A percentile compares a stretch with the other conserved stretches of the same genome.
phyloP scores from a whole-genome alignment of 1,284 basidiomycete genomes.

The Inonotus hispidus region DNA sequence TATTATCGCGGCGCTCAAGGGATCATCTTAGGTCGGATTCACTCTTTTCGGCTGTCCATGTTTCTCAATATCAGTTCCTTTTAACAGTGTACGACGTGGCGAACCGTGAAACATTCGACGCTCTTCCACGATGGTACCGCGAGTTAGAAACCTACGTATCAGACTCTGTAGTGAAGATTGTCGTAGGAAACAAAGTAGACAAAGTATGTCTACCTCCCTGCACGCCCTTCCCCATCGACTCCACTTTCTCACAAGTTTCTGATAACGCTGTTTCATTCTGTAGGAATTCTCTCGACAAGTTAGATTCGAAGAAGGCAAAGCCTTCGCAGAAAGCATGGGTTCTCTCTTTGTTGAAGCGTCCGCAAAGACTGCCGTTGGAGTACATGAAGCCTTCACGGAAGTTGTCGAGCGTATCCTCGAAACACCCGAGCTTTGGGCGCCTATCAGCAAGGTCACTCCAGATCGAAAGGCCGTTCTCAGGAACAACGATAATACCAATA shows the following conservation, averaged over 20 bases:
- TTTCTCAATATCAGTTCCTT: background rate
- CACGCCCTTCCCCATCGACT: background rate
- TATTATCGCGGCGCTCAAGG: conserved; percentile 95
- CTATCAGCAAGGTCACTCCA: conserved; percentile 21
- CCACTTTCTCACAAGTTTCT: background rate
- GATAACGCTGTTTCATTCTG: background rate
- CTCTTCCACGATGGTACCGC: conserved; percentile 87
- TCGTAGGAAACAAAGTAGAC: conserved; percentile 96
- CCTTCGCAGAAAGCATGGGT: conserved; percentile 78
- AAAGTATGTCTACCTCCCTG: conserved; percentile 48
- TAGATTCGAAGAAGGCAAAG: conserved; percentile 69
- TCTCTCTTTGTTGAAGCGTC: conserved; percentile 85
- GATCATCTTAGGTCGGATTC: conserved; percentile 75
- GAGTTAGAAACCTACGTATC: conserved; percentile 94
- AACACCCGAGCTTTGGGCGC: conserved; percentile 63
- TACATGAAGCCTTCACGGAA: conserved; percentile 75
- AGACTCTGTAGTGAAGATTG: conserved; percentile 85
- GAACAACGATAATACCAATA: background rate
- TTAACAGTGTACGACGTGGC: conserved; percentile 90
- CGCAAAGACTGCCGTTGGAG: conserved; percentile 82
- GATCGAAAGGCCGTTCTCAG: conserved; percentile 3
- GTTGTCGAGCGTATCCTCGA: conserved; percentile 71
- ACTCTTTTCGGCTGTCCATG: background rate
- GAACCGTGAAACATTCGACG: conserved; percentile 86
- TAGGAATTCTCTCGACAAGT: conserved; percentile 91